Percentiles rank a stretch among this genome's conserved stretches.
Conservation (phyloP, 2,329 filamentous ascomycete species). For the Bipolaris victoriae region DNA sequence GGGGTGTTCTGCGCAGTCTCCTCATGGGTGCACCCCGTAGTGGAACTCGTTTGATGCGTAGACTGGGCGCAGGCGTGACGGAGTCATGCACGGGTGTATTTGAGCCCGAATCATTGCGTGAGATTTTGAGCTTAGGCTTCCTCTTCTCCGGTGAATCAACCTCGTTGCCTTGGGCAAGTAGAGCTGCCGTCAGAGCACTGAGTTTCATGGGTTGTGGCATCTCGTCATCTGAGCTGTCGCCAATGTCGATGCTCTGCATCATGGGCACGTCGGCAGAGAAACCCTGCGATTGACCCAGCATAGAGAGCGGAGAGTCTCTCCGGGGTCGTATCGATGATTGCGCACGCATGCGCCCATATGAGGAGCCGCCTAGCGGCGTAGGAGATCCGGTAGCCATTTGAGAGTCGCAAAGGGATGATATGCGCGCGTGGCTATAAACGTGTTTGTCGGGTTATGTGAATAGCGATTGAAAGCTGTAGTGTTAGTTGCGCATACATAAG, state of each 20-base stretch:
- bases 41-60: slow-evolving; percentile 49
- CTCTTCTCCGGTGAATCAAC: slow-evolving; percentile 48
- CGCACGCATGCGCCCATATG: slow-evolving; percentile 49
- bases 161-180: slow-evolving; percentile 63
- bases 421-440: slow-evolving; percentile 30
- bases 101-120: slow-evolving; percentile 41
- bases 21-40: slow-evolving; percentile 50
- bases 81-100: slow-evolving; percentile 49
- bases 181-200: slow-evolving; percentile 86
- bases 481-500: slow-evolving; percentile 50
- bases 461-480: slow-evolving; percentile 49
- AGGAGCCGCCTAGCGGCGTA: slow-evolving; percentile 45
- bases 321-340: slow-evolving; percentile 45
- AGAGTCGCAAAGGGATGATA: slow-evolving; percentile 21
- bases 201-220: slow-evolving; percentile 87
- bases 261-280: slow-evolving; percentile 54
- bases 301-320: slow-evolving; percentile 56
- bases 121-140: slow-evolving; percentile 48
- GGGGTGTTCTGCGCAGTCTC: slow-evolving; percentile 47
- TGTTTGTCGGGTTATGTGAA: slow-evolving; percentile 30
- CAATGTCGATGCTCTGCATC: slow-evolving; percentile 60
- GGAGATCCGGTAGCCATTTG: slow-evolving; percentile 50
- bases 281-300: slow-evolving; percentile 53
- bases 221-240: slow-evolving; percentile 94
- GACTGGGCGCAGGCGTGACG: slow-evolving; percentile 50